A percentile compares a stretch with the other conserved stretches of the same genome.
Evolutionary conservation across 345 rosid species (phyloP).

Genomic region (Salix viminalis): DNA sequence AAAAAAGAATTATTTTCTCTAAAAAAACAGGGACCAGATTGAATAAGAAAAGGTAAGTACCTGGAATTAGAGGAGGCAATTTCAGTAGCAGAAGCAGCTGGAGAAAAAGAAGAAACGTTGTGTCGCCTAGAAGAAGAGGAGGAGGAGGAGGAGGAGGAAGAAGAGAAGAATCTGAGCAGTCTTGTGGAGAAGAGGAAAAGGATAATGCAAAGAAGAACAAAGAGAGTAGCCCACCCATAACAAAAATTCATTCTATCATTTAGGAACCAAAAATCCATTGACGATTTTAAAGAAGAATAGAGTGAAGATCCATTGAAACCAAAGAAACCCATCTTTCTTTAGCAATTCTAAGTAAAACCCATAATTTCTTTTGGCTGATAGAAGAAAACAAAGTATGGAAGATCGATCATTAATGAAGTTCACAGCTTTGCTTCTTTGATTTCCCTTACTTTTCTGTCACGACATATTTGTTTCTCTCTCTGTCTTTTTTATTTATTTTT

Average conservation of each 20-base stretch:
- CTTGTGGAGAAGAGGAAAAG: background rate
- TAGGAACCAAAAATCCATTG: constrained; percentile 13
- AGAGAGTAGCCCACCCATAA: constrained; percentile 26
- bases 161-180: background rate
- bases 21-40: too few species aligned
- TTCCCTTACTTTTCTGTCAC: too few species aligned
- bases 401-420: too few species aligned
- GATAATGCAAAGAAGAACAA: background rate
- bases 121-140: background rate
- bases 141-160: background rate
- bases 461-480: too few species aligned
- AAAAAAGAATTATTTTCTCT: too few species aligned
- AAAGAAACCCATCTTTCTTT: too few species aligned
- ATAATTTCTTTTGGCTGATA: too few species aligned
- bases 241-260: background rate
- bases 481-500: too few species aligned
- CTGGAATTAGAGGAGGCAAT: background rate
- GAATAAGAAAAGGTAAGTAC: background rate
- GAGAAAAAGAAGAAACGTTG: background rate
- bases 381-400: too few species aligned
- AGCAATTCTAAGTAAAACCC: too few species aligned
- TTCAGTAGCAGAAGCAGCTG: background rate
- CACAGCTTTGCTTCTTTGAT: too few species aligned
- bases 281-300: background rate
- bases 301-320: background rate